phyloP scores from a whole-genome alignment of 1,139 yeast species.

The Pichia sp. region DNA sequence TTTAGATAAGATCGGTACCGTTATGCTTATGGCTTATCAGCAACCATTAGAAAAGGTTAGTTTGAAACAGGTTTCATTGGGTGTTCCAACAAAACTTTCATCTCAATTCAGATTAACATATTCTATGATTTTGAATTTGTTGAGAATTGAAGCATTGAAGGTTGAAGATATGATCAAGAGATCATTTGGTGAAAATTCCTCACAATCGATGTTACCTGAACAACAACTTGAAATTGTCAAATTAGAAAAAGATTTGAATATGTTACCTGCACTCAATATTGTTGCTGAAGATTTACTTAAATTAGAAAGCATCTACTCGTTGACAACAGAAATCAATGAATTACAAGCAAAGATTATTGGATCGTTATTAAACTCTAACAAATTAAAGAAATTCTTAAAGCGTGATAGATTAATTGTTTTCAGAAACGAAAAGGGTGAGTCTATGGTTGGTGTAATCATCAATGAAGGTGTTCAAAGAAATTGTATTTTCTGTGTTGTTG shows the following conservation, averaged over 20 bases:
- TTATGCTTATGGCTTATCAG: constrained; percentile 90
- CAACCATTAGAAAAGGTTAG: constrained; percentile 55
- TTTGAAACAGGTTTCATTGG: constrained; percentile 79
- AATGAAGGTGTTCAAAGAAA: constrained; percentile 3
- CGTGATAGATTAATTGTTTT: constrained; percentile 62
- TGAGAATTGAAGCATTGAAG: constrained; percentile 88
- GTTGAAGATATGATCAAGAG: constrained; percentile 98
- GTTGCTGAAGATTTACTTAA: constrained; percentile 37
- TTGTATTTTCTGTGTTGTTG: constrained; percentile 12
- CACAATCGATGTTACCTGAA: constrained; percentile 85
- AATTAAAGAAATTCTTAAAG: constrained; percentile 9
- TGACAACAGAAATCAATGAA: not conserved
- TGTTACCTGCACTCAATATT: constrained; percentile 35
- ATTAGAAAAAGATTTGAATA: constrained; percentile 48
- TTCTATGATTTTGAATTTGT: constrained; percentile 88
- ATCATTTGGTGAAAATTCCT: constrained; percentile 88
- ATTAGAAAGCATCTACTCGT: constrained; percentile 45
- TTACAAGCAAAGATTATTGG: not conserved
- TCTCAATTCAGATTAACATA: constrained; percentile 94
- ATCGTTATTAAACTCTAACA: constrained; percentile 4
- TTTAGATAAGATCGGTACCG: constrained; percentile 97
- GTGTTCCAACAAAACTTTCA: constrained; percentile 83
- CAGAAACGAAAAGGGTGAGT: constrained; percentile 42
- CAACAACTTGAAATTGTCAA: constrained; percentile 65
- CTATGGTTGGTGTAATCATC: constrained; percentile 42